A percentile compares a stretch with the other conserved stretches of the same genome.
Conservation (phyloP, 1,284 basidiomycete genomes). For the Ganoderma boninense region DNA sequence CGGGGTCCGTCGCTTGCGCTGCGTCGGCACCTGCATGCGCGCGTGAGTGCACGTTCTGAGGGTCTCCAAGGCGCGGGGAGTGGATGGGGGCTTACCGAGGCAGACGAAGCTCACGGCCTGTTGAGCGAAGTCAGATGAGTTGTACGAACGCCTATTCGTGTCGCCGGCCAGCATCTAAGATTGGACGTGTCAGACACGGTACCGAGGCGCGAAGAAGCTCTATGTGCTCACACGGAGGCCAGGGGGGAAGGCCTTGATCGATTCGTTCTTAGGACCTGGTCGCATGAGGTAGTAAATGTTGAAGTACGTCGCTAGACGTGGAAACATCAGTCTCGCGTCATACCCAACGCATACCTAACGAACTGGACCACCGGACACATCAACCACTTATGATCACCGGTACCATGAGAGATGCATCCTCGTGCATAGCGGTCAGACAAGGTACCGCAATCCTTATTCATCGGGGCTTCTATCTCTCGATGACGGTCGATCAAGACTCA, state of each 20-base stretch:
- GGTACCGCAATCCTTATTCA: neutral
- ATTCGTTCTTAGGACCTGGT: constrained; percentile 30
- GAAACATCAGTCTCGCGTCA: constrained; percentile 8
- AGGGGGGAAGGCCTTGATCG: constrained; percentile 38
- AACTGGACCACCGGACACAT: neutral
- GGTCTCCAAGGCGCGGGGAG: neutral
- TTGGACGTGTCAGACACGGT: constrained; percentile 24
- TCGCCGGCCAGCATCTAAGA: constrained; percentile 51
- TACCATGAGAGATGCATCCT: neutral
- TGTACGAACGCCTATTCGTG: constrained; percentile 43
- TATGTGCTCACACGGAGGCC: constrained; percentile 34
- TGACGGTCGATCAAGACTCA: neutral
- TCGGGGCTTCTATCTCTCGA: neutral
- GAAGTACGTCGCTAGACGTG: constrained; percentile 24
- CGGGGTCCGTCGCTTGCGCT: constrained; percentile 34
- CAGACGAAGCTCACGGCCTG: constrained; percentile 52
- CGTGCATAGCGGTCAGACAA: neutral
- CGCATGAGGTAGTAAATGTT: constrained; percentile 42
- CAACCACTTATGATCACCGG: neutral
- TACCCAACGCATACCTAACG: no score
- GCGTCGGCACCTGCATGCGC: constrained; percentile 41
- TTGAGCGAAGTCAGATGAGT: constrained; percentile 46
- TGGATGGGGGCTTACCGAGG: constrained; percentile 36
- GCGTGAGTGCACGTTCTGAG: neutral
- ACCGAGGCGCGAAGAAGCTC: neutral